phyloP scores from a whole-genome alignment of 2,329 filamentous ascomycete genomes.

The Fusarium concolor region DNA sequence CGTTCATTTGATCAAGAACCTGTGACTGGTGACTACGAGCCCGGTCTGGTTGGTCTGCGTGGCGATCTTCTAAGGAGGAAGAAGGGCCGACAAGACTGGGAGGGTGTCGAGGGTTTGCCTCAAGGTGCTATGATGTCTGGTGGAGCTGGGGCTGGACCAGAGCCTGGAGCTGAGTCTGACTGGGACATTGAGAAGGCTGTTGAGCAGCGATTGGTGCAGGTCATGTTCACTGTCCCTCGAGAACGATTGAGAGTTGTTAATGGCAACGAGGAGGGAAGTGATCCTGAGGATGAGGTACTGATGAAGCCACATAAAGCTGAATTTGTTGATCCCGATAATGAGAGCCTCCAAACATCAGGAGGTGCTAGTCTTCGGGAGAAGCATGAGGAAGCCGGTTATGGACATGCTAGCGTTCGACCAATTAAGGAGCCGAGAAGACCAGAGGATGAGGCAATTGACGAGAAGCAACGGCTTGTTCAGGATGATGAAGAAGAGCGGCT shows the following conservation, averaged over 20 bases:
- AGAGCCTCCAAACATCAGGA: constrained; percentile 31
- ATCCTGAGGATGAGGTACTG: constrained; percentile 46
- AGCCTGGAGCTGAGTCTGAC: constrained; percentile 67
- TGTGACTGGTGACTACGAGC: constrained; percentile 58
- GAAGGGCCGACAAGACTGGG: constrained; percentile 68
- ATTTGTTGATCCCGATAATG: constrained; percentile 56
- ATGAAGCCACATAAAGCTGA: constrained; percentile 52
- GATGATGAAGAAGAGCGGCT: constrained; percentile 8
- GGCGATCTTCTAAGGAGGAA: constrained; percentile 65
- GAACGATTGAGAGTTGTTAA: constrained; percentile 92
- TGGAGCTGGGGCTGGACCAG: constrained; percentile 42
- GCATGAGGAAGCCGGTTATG: background rate
- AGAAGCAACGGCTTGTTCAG: constrained; percentile 27
- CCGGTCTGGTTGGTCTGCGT: constrained; percentile 56
- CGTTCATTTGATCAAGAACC: constrained; percentile 51
- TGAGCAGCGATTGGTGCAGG: constrained; percentile 77
- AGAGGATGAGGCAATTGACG: constrained; percentile 19
- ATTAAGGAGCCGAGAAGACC: constrained; percentile 11
- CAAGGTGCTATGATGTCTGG: constrained; percentile 46
- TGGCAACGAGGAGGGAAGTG: constrained; percentile 62
- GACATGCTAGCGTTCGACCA: background rate
- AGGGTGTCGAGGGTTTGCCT: constrained; percentile 46
- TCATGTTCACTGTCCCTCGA: constrained; percentile 94
- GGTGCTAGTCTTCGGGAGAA: constrained; percentile 29
- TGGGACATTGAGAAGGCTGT: constrained; percentile 83